Evolutionary conservation across 306 rosid genomes (phyloP).

Genomic region (Quillaja saponaria): DNA sequence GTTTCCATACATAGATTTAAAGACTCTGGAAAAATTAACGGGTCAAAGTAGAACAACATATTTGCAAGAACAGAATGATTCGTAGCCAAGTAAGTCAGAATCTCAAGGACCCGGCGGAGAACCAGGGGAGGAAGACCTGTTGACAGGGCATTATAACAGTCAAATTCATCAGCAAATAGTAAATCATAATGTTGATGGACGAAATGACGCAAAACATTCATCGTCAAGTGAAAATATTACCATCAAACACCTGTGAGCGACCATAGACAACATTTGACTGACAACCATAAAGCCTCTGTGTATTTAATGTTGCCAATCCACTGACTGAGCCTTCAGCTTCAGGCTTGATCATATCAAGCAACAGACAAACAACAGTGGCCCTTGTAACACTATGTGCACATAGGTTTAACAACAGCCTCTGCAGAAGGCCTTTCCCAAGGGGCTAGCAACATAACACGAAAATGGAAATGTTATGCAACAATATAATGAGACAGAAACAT

Average conservation of each 20-base stretch:
- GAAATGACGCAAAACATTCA: conserved; percentile 14
- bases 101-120: conserved; percentile 88
- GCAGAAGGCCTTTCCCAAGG: conserved; percentile 97
- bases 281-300: conserved; percentile 95
- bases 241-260: conserved; percentile 87
- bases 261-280: conserved; percentile 92
- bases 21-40: conserved; percentile 52
- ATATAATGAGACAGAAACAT: conserved; percentile 17
- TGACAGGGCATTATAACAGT: conserved; percentile 27
- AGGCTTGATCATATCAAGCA: conserved; percentile 81
- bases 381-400: conserved; percentile 90
- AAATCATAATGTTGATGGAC: conserved; percentile 10
- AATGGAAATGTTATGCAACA: conserved; percentile 20
- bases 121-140: conserved; percentile 96
- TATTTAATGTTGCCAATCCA: conserved; percentile 56
- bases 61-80: conserved; percentile 88
- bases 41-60: conserved; percentile 75
- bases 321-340: conserved; percentile 73
- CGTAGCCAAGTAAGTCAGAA: conserved; percentile 78
- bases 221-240: conserved; percentile 44
- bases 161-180: conserved; percentile 29
- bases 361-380: conserved; percentile 63
- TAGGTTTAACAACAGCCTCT: conserved; percentile 86
- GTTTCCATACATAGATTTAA: conserved; percentile 41
- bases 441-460: conserved; percentile 60